Conservation (phyloP, 176 grass and related monocot species). For the Secale cereale region DNA sequence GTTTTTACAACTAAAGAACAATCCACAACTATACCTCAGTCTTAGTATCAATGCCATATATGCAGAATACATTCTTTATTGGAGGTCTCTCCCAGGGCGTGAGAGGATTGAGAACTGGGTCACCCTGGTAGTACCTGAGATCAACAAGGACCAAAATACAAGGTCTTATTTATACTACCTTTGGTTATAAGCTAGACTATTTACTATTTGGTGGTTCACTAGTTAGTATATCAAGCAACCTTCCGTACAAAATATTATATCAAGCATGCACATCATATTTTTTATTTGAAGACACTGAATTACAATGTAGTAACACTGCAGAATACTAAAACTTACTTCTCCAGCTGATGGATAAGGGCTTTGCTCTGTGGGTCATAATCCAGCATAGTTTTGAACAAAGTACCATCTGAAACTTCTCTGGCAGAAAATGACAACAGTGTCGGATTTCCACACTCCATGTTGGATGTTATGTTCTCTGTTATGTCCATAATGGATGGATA, state of each 20-base stretch:
- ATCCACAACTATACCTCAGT: constrained; percentile 60
- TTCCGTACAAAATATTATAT: neutral
- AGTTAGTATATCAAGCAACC: neutral
- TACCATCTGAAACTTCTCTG: constrained; percentile 92
- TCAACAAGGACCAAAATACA: constrained; percentile 11
- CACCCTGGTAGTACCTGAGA: constrained; percentile 86
- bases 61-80: constrained; percentile 94
- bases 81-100: constrained; percentile 98
- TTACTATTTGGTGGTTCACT: constrained; percentile 5
- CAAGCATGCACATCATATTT: constrained; percentile 8
- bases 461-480: constrained; percentile 50
- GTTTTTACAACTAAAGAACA: constrained; percentile 11
- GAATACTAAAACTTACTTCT: constrained; percentile 55
- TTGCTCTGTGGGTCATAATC: constrained; percentile 80
- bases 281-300: constrained; percentile 20
- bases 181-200: constrained; percentile 14
- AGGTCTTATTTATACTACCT: constrained; percentile 19
- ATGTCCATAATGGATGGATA: constrained; percentile 69
- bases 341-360: constrained; percentile 73
- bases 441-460: constrained; percentile 78
- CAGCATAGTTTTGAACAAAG: constrained; percentile 89
- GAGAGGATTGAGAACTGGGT: constrained; percentile 91
- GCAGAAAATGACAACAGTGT: constrained; percentile 88
- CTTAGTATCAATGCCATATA: constrained; percentile 90
- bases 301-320: neutral